A percentile compares a stretch with the other conserved stretches of the same genome.
Evolutionary conservation across 306 rosid species (phyloP).

Genomic region (Fagus crenata): DNA sequence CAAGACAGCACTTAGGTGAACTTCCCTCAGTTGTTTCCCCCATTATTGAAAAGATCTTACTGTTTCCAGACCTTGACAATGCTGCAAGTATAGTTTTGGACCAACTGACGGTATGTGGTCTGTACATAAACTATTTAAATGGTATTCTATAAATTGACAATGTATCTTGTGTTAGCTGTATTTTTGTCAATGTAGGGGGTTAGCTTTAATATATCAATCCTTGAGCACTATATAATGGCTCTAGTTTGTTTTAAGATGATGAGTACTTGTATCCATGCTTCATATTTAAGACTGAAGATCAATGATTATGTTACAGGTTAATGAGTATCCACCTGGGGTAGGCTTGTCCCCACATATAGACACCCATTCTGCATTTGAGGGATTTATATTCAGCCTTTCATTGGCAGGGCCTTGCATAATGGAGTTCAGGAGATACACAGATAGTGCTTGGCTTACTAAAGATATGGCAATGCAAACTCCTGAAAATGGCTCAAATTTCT

Average conservation of each 20-base stretch:
- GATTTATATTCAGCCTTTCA: slow-evolving; percentile 93
- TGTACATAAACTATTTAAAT: neutral
- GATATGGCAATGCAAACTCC: slow-evolving; percentile 37
- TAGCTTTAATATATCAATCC: neutral
- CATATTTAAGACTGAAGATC: slow-evolving; percentile 30
- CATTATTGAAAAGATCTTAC: slow-evolving; percentile 59
- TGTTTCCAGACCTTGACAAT: slow-evolving; percentile 43
- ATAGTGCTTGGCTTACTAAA: slow-evolving; percentile 46
- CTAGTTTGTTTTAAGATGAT: neutral
- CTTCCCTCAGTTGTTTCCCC: slow-evolving; percentile 75
- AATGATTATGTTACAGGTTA: slow-evolving; percentile 56
- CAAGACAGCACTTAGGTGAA: slow-evolving; percentile 62
- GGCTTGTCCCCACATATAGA: slow-evolving; percentile 96
- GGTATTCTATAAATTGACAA: neutral
- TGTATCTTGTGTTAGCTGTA: slow-evolving; percentile 5
- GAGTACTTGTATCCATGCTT: slow-evolving; percentile 9
- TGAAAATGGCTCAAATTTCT: slow-evolving; percentile 50
- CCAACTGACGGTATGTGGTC: slow-evolving; percentile 71
- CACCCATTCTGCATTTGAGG: slow-evolving; percentile 98
- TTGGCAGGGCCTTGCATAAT: slow-evolving; percentile 94
- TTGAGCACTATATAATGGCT: neutral
- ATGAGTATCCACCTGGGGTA: slow-evolving; percentile 95
- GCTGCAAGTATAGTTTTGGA: slow-evolving; percentile 54
- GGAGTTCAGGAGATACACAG: slow-evolving; percentile 80
- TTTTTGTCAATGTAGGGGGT: neutral